A percentile compares a stretch with the other conserved stretches of the same genome.
These are phyloP conservation scores for Skeletonema marinoi DNA, from an alignment of 108 stramenopile genomes.

Conservation along the genomic window DNA sequence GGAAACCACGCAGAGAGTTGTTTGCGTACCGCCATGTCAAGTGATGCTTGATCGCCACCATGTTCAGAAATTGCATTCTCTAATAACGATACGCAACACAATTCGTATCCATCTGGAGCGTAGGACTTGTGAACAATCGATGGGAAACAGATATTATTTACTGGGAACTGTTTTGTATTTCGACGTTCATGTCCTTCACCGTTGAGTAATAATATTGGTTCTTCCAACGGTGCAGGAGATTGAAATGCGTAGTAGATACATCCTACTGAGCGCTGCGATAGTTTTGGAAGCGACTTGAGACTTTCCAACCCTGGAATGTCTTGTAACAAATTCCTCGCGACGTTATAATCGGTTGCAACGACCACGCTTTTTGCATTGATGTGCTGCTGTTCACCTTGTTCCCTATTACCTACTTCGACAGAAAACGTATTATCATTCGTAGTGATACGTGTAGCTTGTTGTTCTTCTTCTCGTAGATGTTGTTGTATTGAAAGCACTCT, in stretches of 20 bases:
- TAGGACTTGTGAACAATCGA: conserved; percentile 72
- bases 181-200: conserved; percentile 50
- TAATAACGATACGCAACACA: conserved; percentile 79
- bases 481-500: conserved; percentile 35
- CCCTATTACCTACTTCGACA: conserved; percentile 3
- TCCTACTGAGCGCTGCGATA: conserved; percentile 74
- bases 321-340: conserved; percentile 58
- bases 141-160: conserved; percentile 90
- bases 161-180: conserved; percentile 52
- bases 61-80: conserved; percentile 61
- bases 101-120: conserved; percentile 66
- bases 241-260: conserved; percentile 80
- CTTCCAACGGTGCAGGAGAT: conserved; percentile 66
- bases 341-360: conserved; percentile 75
- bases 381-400: not conserved
- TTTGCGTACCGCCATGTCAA: conserved; percentile 63
- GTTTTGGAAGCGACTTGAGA: conserved; percentile 34
- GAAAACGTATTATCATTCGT: not conserved
- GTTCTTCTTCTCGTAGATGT: not conserved
- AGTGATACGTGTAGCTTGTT: not conserved
- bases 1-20: conserved; percentile 77
- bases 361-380: conserved; percentile 60
- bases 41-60: conserved; percentile 46
- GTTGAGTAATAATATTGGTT: conserved; percentile 84
- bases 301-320: conserved; percentile 52